A percentile compares a stretch with the other conserved stretches of the same genome.
These are phyloP conservation scores for Haematococcus lacustris DNA, from an alignment of 139 green algal genomes.

Conservation along the genomic window DNA sequence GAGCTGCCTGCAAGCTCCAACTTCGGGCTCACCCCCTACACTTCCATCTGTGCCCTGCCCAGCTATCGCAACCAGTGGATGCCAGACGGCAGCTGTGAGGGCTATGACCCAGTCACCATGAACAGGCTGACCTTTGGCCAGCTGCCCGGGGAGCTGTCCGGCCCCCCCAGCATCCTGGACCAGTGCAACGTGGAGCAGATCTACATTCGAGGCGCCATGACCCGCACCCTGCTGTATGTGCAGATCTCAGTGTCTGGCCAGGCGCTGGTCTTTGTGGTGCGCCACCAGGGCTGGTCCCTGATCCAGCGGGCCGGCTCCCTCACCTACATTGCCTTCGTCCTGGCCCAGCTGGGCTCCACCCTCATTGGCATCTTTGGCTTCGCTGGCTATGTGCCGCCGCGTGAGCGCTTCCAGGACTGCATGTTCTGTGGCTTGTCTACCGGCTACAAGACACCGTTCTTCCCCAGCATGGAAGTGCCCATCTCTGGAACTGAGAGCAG, in stretches of 20 bases:
- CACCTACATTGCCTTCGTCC: constrained; percentile 72
- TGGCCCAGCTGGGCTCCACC: constrained; percentile 55
- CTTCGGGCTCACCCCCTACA: too few relatives aligned
- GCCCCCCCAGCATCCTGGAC: constrained; percentile 25
- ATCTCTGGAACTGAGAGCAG: constrained; percentile 44
- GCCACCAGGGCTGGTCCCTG: constrained; percentile 52
- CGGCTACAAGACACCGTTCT: constrained; percentile 32
- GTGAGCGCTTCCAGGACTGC: constrained; percentile 31
- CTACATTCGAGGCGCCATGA: constrained; percentile 66
- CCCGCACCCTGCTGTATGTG: constrained; percentile 56
- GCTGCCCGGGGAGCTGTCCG: too few relatives aligned
- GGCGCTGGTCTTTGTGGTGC: constrained; percentile 76
- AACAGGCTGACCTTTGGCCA: too few relatives aligned
- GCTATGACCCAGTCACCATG: too few relatives aligned
- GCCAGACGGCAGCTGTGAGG: too few relatives aligned
- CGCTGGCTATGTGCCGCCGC: constrained; percentile 53
- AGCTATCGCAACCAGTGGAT: too few relatives aligned
- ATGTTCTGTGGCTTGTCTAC: constrained; percentile 49
- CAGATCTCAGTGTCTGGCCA: constrained; percentile 67
- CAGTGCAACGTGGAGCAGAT: constrained; percentile 72
- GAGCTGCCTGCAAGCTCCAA: not conserved
- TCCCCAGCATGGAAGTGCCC: constrained; percentile 36
- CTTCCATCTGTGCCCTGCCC: too few relatives aligned
- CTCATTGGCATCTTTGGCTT: constrained; percentile 66
- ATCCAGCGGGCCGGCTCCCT: constrained; percentile 37